Percentiles rank a stretch among this genome's conserved stretches.
These are phyloP conservation scores for Rasamsonia emersonii DNA, from an alignment of 2,329 filamentous ascomycete species.

Conservation along the genomic window DNA sequence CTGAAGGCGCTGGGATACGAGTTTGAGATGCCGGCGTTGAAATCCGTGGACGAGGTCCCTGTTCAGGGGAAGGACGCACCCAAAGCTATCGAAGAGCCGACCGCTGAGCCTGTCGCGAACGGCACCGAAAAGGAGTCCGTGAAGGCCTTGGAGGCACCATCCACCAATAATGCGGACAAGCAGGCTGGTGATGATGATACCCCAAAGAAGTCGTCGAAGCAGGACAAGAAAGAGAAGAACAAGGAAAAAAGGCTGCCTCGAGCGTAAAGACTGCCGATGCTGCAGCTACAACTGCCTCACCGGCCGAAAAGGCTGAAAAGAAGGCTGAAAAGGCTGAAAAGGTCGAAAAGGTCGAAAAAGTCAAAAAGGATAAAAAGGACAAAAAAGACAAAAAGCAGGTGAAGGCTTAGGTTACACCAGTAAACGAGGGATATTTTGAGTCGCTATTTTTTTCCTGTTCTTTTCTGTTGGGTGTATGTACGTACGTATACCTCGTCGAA, in stretches of 20 bases:
- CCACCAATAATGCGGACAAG: slow-evolving; percentile 16
- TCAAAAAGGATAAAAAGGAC: slow-evolving; percentile 24
- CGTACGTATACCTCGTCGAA: neutral
- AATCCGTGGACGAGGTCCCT: slow-evolving; percentile 49
- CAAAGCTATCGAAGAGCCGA: slow-evolving; percentile 14
- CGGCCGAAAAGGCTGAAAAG: slow-evolving; percentile 5
- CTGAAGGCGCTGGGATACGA: slow-evolving; percentile 77
- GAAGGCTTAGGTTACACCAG: slow-evolving; percentile 23
- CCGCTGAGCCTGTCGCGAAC: slow-evolving; percentile 16
- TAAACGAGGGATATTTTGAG: neutral
- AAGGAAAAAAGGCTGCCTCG: too few relatives aligned
- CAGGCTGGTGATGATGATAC: slow-evolving; percentile 21
- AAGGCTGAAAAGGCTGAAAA: slow-evolving; percentile 7
- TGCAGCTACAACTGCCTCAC: slow-evolving; percentile 5
- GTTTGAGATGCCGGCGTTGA: slow-evolving; percentile 65
- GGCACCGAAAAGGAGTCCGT: slow-evolving; percentile 11
- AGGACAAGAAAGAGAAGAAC: slow-evolving; percentile 16
- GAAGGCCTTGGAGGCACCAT: slow-evolving; percentile 22
- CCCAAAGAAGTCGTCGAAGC: slow-evolving; percentile 27
- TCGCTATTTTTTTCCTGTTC: slow-evolving; percentile 7
- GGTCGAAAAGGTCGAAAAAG: slow-evolving; percentile 16
- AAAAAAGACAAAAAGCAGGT: slow-evolving; percentile 24
- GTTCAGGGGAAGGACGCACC: slow-evolving; percentile 22
- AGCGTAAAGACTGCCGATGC: too few relatives aligned
- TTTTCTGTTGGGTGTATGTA: slow-evolving; percentile 2